A percentile compares a stretch with the other conserved stretches of the same genome.
Evolutionary conservation across 2,329 filamentous ascomycete species (phyloP).

Genomic region (Aspergillus persii): DNA sequence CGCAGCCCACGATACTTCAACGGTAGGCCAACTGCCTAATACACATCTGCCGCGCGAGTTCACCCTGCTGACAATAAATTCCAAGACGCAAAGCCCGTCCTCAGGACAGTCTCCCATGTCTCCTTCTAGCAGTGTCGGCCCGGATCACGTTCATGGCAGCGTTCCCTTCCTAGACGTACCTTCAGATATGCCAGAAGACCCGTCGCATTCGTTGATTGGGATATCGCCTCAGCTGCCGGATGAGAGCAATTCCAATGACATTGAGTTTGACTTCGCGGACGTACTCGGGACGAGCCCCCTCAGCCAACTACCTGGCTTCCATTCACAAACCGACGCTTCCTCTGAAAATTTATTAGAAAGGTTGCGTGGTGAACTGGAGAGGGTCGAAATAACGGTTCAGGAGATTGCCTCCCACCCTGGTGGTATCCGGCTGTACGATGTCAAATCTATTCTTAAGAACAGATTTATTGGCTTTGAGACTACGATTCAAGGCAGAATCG

Average conservation of each 20-base stretch:
- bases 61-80: not conserved
- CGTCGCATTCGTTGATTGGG: not conserved
- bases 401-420: not conserved
- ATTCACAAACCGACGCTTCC: not conserved
- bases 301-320: not conserved
- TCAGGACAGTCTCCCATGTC: not conserved
- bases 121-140: not conserved
- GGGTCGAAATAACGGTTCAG: not conserved
- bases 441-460: not conserved
- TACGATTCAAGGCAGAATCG: conserved; percentile 6
- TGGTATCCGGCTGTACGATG: not conserved
- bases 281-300: not conserved
- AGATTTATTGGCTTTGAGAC: not conserved
- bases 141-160: not conserved
- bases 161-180: not conserved
- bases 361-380: not conserved
- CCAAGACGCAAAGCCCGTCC: not conserved
- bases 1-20: not conserved
- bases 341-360: not conserved
- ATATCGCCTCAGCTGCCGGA: not conserved
- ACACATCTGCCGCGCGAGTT: not conserved
- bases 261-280: not conserved
- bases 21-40: not conserved
- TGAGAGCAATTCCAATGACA: not conserved
- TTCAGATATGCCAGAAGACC: not conserved